Base-by-base conservation (phyloP, 352 stramenopile genomes). In the Globisporangium iwayamae region DNA sequence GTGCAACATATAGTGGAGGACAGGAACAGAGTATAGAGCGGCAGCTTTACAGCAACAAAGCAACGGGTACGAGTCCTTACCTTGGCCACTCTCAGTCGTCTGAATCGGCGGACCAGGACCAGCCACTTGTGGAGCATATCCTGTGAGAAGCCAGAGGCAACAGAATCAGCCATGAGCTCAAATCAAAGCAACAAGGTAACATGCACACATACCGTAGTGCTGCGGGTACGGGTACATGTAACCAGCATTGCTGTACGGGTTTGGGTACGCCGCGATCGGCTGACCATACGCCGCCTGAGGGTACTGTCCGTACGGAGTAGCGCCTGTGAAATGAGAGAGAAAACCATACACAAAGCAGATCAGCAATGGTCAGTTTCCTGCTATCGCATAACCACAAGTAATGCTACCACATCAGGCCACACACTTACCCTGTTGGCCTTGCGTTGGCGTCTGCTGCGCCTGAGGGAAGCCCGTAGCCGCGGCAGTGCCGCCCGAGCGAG, bases 211-310 rank as follows among this genome's bases (percentile, higher is more conserved):
- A 93, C 86, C 81, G 64, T 93, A 95, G 73, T 79, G 75, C 64
- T 93, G 84, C 50, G 84, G 76, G 70, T 91, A 93, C 48, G 86
- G 85, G 54, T 95, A 95, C 81, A 95, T 95, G 76, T 93, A 95
- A 30, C 78, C 76, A 30, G 78, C 83, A 25, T 77, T 75, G 28
- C 74, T 75, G 61, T 95, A 95, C 56, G 86, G 77, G 18, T 82
- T 72, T 22, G 83, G 77, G 62, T 95, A 95, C 59, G 74, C 73
- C 73, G 59, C 59, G 18, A 95, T 87, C 2, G 84, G 83, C 70
- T 92, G 82, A 25, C 76, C 81, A 69, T 93, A 95, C 45, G 60
- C 54, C 3, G 74, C 69, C 67, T 93, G 86, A 36, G 84, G 74
- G 65, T 93, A 95, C 9, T 69, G 78, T 57, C 75, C 82, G 60